Percentiles rank a stretch among this genome's conserved stretches.
Evolutionary conservation across 306 rosid species (phyloP).

Genomic region (Prunus armeniaca): DNA sequence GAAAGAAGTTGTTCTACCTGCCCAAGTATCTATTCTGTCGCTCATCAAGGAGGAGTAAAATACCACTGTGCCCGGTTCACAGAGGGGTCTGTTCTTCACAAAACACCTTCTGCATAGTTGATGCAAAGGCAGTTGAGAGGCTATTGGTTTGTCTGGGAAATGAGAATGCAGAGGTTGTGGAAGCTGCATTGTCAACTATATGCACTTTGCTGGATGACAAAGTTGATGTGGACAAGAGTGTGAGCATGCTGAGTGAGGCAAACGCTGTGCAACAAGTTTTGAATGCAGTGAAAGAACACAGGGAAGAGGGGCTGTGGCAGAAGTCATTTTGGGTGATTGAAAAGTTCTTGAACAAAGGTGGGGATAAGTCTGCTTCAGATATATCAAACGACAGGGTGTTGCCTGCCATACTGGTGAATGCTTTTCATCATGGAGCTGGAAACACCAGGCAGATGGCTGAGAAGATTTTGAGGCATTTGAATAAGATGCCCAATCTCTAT

Average conservation of each 20-base stretch:
- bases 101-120: constrained; percentile 41
- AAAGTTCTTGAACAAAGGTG: constrained; percentile 39
- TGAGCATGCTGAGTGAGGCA: constrained; percentile 27
- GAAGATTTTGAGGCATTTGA: constrained; percentile 38
- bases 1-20: constrained; percentile 15
- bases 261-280: constrained; percentile 31
- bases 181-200: constrained; percentile 45
- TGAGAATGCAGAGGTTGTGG: constrained; percentile 40
- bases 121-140: constrained; percentile 40
- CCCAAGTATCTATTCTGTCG: constrained; percentile 29
- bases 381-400: constrained; percentile 37
- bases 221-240: constrained; percentile 42
- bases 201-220: constrained; percentile 46
- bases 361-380: constrained; percentile 29
- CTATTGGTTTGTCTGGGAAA: constrained; percentile 34
- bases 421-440: constrained; percentile 42
- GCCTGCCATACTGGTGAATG: constrained; percentile 37
- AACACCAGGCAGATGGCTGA: constrained; percentile 41
- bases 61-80: constrained; percentile 39
- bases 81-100: constrained; percentile 45
- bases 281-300: constrained; percentile 32
- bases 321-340: constrained; percentile 50
- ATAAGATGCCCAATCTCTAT: constrained; percentile 36
- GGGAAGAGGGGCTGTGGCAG: constrained; percentile 36
- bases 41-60: constrained; percentile 24